A percentile compares a stretch with the other conserved stretches of the same genome.
Conservation (phyloP, 371 early-diverging fungal genomes). For the Mucor lusitanicus region DNA sequence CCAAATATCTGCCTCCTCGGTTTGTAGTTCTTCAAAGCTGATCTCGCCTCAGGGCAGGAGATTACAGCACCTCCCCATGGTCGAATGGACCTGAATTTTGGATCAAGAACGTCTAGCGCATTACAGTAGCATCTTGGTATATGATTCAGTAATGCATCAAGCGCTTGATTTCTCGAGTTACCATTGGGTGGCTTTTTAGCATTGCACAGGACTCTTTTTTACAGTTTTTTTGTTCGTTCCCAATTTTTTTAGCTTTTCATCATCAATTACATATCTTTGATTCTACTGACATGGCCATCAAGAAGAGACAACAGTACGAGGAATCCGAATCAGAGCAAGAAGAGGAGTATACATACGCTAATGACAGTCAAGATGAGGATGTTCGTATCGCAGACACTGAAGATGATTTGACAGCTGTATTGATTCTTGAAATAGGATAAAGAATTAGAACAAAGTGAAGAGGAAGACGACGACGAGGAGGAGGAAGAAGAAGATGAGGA, state of each 20-base stretch:
- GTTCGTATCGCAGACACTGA: neutral
- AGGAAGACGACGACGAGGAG: neutral
- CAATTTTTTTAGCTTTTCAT: neutral
- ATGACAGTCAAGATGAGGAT: constrained; percentile 11
- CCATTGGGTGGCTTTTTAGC: constrained; percentile 1
- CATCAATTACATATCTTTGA: neutral
- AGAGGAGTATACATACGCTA: constrained; percentile 16
- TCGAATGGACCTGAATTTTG: too few relatives aligned
- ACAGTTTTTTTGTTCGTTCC: neutral
- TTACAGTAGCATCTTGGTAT: neutral
- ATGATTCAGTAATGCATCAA: neutral
- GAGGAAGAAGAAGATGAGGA: constrained; percentile 5
- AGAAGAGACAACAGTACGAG: constrained; percentile 3
- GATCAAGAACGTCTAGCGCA: too few relatives aligned
- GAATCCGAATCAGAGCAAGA: constrained; percentile 20
- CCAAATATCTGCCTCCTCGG: too few relatives aligned
- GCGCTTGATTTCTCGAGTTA: neutral
- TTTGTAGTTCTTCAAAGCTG: too few relatives aligned
- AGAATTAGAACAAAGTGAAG: constrained; percentile 19
- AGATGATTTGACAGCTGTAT: neutral
- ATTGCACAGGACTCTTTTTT: neutral
- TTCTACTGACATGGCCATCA: neutral
- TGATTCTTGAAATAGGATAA: constrained; percentile 4
- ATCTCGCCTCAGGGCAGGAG: too few relatives aligned
- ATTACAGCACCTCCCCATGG: too few relatives aligned